Evolutionary conservation across 495 filamentous ascomycete species (phyloP), one percentile per base, ranked within the genome.

Genomic region (Hypoxylon cercidicola): DNA sequence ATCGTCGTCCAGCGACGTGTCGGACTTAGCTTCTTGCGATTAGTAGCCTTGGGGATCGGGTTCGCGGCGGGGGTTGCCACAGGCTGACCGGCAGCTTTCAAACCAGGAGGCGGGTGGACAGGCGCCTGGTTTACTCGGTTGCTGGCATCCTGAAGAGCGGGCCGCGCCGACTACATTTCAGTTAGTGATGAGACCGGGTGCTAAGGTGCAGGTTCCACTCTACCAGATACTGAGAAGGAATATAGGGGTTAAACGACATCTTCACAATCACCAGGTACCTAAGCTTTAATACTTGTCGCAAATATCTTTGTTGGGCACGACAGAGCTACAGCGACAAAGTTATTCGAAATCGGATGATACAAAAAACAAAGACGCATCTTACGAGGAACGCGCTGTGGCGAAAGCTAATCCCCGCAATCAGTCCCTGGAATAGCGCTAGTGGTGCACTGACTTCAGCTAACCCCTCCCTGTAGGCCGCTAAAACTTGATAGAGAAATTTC

Each of bases 11-110:
- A 64, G 51, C 21, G 46, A 65, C 4, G 54, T 56, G 44, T 43
- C 60, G 19, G 71, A 60, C 51, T 78, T 78, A 67, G 76, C 60
- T 79, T 81, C 57, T 59, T 74, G 63, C 62, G 63, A 40, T 32
- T 19, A n/a, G 54, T 23, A 11, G 40, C 20, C n/a, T 53, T 58
- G 3, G 61, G 28, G 9, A 28, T 10, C 1, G 35, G 20, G n/a
- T 28, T 37, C 6, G 47, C 2, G 13, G 21, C 3, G 8, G 13
- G 7, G 12, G 21, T 12, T 11, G n/a, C 10, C 11, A 19, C 35
- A 51, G 45, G 45, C 13, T 30, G 45, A 19, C 49, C 41, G 10
- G 21, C n/a, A 49, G 32, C 19, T 15, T 62, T 62, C 49, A 20
- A 6, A 21, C 9, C 19, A 10, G 5, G 5, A 3, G 58, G 48